Evolutionary conservation across 2,329 filamentous ascomycete genomes (phyloP), one percentile per base, ranked within the genome.

Genomic region (Fusarium sp.): DNA sequence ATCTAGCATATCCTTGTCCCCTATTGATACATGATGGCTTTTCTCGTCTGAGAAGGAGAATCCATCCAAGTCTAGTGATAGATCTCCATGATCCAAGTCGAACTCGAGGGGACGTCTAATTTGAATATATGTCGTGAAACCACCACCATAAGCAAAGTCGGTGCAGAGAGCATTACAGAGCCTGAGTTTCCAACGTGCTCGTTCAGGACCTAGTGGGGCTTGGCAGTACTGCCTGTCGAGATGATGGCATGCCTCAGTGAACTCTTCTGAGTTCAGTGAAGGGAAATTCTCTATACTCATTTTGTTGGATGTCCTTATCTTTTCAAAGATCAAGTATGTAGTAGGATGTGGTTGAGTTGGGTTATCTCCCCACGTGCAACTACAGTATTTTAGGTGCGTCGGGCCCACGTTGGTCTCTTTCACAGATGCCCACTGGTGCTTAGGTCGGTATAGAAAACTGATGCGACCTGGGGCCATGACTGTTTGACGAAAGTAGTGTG

Each of bases 201-300:
- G 84, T 40, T 86, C 74, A 9, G 84, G 82, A 4, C 88, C 90
- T 5, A 90, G 81, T 34, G 81, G 88, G 57, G 86, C 88, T 75
- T 83, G 86, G 61, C 86, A 83, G 77, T 91, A 91, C 66, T 78
- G 83, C 40, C 84, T 82, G 67, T 91, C 88, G 24, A 91, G 82
- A 58, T 86, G 82, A 72, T 90, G 87, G 78, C 91, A 93, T 58
- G 85, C 87, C 74, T 88, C 85, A 56, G 86, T 80, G 69, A 93
- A 93, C 75, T 93, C 90, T 43, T 88, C 84, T 13, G 80, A 74
- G 13, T 80, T 86, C 29, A 93, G 84, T 62, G 86, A 87, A 9
- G 91, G 91, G 75, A 90, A 93, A 53, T 84, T 80, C 62, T 78
- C 72, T 74, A 88, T 85, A 15, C 81, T 82, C 79, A 82, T 81